phyloP scores from a whole-genome alignment of 106 monocot genomes.

The Phalaenopsis equestris region DNA sequence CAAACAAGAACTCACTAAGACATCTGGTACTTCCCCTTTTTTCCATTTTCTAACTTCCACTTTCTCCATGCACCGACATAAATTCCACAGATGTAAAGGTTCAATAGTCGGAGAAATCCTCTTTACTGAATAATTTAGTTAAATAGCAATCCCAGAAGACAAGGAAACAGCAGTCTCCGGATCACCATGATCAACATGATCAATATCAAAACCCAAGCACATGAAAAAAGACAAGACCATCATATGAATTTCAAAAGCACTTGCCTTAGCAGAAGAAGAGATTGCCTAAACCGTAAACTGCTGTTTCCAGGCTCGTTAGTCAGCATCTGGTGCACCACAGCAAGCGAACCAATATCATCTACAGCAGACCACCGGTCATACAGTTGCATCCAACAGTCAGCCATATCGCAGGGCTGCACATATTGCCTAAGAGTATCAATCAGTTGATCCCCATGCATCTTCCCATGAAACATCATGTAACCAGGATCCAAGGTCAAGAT shows the following conservation, averaged over 20 bases:
- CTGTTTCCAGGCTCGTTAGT: slow-evolving; percentile 77
- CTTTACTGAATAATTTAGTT: neutral
- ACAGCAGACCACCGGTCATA: slow-evolving; percentile 95
- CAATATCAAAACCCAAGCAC: neutral
- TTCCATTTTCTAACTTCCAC: too few relatives aligned
- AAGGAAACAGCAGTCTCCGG: neutral
- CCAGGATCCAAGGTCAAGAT: slow-evolving; percentile 77
- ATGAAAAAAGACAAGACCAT: neutral
- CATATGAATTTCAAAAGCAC: neutral
- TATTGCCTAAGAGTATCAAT: slow-evolving; percentile 66
- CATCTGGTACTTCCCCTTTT: too few relatives aligned
- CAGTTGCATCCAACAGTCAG: slow-evolving; percentile 98
- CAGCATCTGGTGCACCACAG: slow-evolving; percentile 97
- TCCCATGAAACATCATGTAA: slow-evolving; percentile 93
- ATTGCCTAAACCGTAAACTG: slow-evolving; percentile 75
- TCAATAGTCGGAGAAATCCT: neutral
- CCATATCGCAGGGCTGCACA: slow-evolving; percentile 76
- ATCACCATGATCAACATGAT: neutral
- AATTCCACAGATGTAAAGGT: too few relatives aligned
- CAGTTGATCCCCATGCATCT: slow-evolving; percentile 71
- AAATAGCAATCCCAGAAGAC: neutral
- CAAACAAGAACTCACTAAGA: too few relatives aligned
- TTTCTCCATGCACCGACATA: too few relatives aligned
- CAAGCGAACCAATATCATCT: slow-evolving; percentile 94
- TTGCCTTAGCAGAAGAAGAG: slow-evolving; percentile 78